A percentile compares a stretch with the other conserved stretches of the same genome.
Evolutionary conservation across 805 yeast genomes (phyloP).

Genomic region (Kluyveromyces wickerhamii): DNA sequence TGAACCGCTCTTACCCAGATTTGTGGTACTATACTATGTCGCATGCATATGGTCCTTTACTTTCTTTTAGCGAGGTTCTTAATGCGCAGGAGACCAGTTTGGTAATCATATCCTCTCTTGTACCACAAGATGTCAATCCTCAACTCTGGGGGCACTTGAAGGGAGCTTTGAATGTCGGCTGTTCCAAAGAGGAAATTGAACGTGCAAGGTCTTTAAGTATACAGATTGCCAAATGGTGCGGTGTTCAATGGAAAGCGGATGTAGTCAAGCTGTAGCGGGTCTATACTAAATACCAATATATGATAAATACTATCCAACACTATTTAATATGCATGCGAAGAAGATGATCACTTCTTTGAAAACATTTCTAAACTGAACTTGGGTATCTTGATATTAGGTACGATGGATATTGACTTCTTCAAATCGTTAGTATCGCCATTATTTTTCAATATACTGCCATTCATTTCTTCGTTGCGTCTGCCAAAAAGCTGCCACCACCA

Average conservation of each 20-base stretch:
- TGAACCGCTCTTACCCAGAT: slow-evolving; percentile 76
- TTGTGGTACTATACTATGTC: slow-evolving; percentile 65
- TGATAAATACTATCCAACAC: too few species aligned
- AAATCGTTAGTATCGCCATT: background rate
- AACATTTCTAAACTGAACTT: slow-evolving; percentile 21
- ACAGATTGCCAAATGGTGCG: slow-evolving; percentile 66
- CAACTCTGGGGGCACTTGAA: slow-evolving; percentile 84
- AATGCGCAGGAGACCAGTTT: slow-evolving; percentile 64
- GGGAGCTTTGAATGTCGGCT: slow-evolving; percentile 80
- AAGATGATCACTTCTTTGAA: slow-evolving; percentile 11
- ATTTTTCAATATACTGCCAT: slow-evolving; percentile 13
- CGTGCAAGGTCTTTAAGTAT: slow-evolving; percentile 56
- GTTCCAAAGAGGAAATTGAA: slow-evolving; percentile 52
- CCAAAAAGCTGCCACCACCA: slow-evolving; percentile 93
- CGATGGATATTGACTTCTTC: slow-evolving; percentile 7
- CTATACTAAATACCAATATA: slow-evolving; percentile 1
- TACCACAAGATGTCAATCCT: slow-evolving; percentile 91
- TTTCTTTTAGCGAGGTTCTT: slow-evolving; percentile 59
- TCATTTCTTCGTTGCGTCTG: slow-evolving; percentile 61
- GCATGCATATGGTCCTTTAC: slow-evolving; percentile 69
- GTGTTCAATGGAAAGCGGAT: slow-evolving; percentile 46
- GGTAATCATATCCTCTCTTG: slow-evolving; percentile 67
- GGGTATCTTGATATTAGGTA: slow-evolving; percentile 13
- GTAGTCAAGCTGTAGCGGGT: slow-evolving; percentile 23
- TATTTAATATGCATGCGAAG: background rate